phyloP scores from a whole-genome alignment of 257 asterid species.

The Cinchona pubescens region DNA sequence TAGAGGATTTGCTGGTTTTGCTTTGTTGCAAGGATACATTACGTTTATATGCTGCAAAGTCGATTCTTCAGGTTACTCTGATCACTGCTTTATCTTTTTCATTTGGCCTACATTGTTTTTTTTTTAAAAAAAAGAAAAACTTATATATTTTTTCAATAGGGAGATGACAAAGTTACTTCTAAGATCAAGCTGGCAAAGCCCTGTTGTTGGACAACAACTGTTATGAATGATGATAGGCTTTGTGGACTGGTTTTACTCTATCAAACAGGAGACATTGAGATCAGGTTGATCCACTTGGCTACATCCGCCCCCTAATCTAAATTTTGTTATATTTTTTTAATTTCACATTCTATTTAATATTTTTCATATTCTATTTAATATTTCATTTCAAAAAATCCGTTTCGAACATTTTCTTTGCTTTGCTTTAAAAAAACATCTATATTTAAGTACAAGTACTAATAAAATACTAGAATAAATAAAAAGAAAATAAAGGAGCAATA shows the following conservation, averaged over 20 bases:
- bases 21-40: slow-evolving; percentile 69
- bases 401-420: too few species aligned
- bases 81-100: slow-evolving; percentile 22
- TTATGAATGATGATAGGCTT: slow-evolving; percentile 44
- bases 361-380: too few species aligned
- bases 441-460: too few species aligned
- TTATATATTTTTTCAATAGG: slow-evolving; percentile 42
- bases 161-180: slow-evolving; percentile 51
- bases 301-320: too few species aligned
- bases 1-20: slow-evolving; percentile 49
- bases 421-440: too few species aligned
- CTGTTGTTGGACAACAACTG: slow-evolving; percentile 68
- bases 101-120: slow-evolving; percentile 13
- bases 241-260: slow-evolving; percentile 61
- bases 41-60: slow-evolving; percentile 50
- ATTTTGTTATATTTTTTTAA: too few species aligned
- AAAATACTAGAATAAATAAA: too few species aligned
- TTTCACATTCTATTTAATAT: too few species aligned
- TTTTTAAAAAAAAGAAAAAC: too few species aligned
- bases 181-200: slow-evolving; percentile 72
- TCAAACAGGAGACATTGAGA: slow-evolving; percentile 75
- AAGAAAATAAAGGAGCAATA: too few species aligned
- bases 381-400: too few species aligned
- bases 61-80: slow-evolving; percentile 68
- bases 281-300: too few species aligned